These are phyloP conservation scores for Eucalyptus guilfoylei DNA, from an alignment of 345 rosid genomes.

Conservation along the genomic window DNA sequence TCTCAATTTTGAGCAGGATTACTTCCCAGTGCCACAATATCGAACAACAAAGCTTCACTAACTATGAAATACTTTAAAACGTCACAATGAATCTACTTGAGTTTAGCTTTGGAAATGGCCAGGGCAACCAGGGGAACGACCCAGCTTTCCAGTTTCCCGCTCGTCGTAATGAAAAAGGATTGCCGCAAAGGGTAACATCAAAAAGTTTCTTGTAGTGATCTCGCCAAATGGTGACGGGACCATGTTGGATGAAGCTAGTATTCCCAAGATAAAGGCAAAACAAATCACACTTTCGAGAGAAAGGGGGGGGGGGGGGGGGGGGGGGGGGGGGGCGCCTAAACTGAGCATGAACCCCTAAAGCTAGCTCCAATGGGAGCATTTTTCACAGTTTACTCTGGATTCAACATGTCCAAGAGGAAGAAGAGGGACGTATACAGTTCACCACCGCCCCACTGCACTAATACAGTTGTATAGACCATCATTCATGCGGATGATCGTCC, in stretches of 20 bases:
- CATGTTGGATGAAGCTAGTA: background rate
- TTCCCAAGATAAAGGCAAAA: background rate
- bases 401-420: background rate
- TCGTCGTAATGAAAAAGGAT: background rate
- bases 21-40: background rate
- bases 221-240: background rate
- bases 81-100: background rate
- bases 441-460: background rate
- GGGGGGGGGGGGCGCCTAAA: too few species aligned
- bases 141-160: background rate
- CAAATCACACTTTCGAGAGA: background rate
- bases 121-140: background rate
- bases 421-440: background rate
- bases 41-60: background rate
- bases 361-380: background rate
- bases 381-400: background rate
- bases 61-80: background rate
- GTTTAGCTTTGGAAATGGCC: background rate
- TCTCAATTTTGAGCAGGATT: background rate
- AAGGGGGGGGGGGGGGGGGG: accelerated
- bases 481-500: background rate
- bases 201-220: background rate
- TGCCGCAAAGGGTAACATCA: background rate
- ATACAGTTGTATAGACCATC: background rate
- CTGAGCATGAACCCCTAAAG: too few species aligned